Base-by-base conservation (phyloP, 2,329 filamentous ascomycete genomes). In the Clonostachys byssicola region DNA sequence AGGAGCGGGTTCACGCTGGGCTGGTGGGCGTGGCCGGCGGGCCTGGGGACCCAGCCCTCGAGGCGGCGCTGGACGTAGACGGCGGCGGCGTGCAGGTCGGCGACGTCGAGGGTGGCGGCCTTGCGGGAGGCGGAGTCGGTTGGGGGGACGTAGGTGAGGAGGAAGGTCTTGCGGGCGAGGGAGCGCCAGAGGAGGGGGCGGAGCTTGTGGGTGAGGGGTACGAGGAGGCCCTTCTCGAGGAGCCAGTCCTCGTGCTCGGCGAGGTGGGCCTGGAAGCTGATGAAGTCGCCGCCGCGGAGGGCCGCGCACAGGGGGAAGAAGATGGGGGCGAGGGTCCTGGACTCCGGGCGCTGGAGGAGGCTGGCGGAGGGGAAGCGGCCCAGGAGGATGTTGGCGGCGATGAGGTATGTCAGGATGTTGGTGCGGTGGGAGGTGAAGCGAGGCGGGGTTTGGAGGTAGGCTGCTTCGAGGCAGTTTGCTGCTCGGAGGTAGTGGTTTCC, bases 131-230 rank as follows among this genome's bases (percentile, higher is more conserved):
- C 71, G 50, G 67, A 74, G 55, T 73, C 77, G 18, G 55, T 60
- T 2, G 86, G 86, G 39, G 83, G 81, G n/a, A 83, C 78, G 52
- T 92, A 94, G 14, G 82, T 88, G 12, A 94, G 73, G 10, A 92
- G 68, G 63, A 95, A 96, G 0, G 85, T 82, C 54, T 84, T 86
- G 33, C 91, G 81, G 16, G 87, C 81, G 7, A 97, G 77, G 2
- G 87, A 88, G 13, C 92, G 83, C 90, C 90, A 96, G 12, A 95
- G 80, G 3, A 95, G 73, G 2, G 89, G 82, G 47, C 94, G 87
- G 49, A 92, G 85, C 45, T 89, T 81, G 58, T 89, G 88, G 4
- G 83, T 78, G 12, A 96, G 73, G 13, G 86, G 83, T 6, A 95
- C 75, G 18, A 95, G 78, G 23, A 96, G 77, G 2, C 88, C 85